A percentile compares a stretch with the other conserved stretches of the same genome.
phyloP scores from a whole-genome alignment of 306 rosid genomes.

The Acmispon strigosus region DNA sequence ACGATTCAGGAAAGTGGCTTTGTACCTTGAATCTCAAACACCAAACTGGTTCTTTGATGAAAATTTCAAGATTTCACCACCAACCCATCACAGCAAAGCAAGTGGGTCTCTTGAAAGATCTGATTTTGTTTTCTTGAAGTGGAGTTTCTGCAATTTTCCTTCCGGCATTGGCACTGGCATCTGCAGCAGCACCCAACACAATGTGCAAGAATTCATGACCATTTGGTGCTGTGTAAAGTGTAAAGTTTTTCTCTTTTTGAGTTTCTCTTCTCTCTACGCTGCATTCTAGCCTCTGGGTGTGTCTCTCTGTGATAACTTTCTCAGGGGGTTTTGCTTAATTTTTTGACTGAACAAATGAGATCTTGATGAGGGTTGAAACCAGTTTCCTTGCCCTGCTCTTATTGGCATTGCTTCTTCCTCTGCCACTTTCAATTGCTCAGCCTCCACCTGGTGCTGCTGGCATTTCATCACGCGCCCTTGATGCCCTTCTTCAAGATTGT shows the following conservation, averaged over 20 bases:
- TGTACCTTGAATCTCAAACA: constrained; percentile 9
- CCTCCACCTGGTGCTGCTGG: not conserved
- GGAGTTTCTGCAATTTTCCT: not conserved
- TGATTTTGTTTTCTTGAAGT: constrained; percentile 6
- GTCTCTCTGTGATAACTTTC: not conserved
- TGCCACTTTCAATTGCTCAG: constrained; percentile 25
- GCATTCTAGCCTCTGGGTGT: not conserved
- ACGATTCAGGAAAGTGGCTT: too few species aligned
- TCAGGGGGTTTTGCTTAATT: constrained; percentile 5
- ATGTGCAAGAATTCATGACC: constrained; percentile 18
- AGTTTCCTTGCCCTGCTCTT: constrained; percentile 14
- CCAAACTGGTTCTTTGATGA: not conserved
- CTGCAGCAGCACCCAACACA: not conserved
- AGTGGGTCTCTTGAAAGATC: constrained; percentile 15
- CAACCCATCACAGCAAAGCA: constrained; percentile 18
- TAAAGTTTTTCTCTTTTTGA: constrained; percentile 7
- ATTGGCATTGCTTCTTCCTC: constrained; percentile 21
- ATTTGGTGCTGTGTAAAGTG: constrained; percentile 2
- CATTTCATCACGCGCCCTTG: constrained; percentile 46
- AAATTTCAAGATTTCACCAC: constrained; percentile 5
- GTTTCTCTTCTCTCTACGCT: not conserved
- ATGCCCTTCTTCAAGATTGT: constrained; percentile 47
- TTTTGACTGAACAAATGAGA: constrained; percentile 26
- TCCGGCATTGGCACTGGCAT: not conserved
- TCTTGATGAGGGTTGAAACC: constrained; percentile 43